Conservation (phyloP, 495 filamentous ascomycete species). For the Talaromyces nanjingensis region DNA sequence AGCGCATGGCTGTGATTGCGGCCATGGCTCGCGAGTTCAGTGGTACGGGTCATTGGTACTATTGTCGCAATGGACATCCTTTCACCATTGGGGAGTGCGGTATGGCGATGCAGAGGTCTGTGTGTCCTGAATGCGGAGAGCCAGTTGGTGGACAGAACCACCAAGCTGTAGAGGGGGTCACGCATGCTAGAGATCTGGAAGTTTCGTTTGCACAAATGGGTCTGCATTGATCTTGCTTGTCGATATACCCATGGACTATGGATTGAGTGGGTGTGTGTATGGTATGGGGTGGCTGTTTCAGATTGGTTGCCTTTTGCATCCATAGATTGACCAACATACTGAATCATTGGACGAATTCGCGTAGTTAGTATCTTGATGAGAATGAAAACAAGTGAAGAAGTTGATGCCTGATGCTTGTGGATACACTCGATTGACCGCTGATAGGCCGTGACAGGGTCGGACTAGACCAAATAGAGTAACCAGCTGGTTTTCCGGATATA, state of each 20-base stretch:
- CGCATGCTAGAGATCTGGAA: conserved; percentile 42
- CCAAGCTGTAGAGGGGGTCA: conserved; percentile 42
- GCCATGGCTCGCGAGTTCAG: conserved; percentile 46
- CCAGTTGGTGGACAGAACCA: conserved; percentile 56
- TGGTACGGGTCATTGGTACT: conserved; percentile 63
- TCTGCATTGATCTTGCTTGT: not conserved
- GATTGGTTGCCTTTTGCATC: not conserved
- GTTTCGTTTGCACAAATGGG: conserved; percentile 17
- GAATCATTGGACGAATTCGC: not conserved
- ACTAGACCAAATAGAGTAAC: not conserved
- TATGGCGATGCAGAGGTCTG: conserved; percentile 53
- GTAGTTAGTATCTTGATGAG: not conserved
- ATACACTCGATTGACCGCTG: not conserved
- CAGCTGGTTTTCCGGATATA: not conserved
- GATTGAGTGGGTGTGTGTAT: too few species aligned
- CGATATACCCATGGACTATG: too few species aligned
- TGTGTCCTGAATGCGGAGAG: conserved; percentile 60
- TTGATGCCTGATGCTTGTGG: not conserved
- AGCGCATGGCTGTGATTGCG: conserved; percentile 37
- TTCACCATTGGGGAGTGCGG: conserved; percentile 73
- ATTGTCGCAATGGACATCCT: conserved; percentile 59
- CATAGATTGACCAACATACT: not conserved
- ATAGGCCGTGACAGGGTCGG: not conserved
- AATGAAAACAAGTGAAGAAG: not conserved
- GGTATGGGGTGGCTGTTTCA: too few species aligned